Evolutionary conservation across 1,284 basidiomycete species (phyloP).

Genomic region (Papiliotrema laurentii): DNA sequence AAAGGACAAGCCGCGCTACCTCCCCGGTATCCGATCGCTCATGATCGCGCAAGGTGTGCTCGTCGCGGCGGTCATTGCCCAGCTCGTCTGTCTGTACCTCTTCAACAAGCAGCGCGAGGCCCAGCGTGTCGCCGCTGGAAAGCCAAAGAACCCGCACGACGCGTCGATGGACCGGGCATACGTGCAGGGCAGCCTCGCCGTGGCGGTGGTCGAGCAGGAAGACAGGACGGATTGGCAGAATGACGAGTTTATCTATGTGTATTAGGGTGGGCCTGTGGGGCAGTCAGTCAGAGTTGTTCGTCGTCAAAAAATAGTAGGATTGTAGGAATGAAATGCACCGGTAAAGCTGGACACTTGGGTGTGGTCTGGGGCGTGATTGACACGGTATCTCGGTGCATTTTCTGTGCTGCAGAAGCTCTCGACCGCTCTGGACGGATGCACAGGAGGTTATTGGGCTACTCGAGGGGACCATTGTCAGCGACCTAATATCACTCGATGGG

Average conservation of each 20-base stretch:
- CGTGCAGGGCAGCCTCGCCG: constrained; percentile 14
- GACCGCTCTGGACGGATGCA: too few species aligned
- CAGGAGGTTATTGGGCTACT: too few species aligned
- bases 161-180: constrained; percentile 38
- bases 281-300: too few species aligned
- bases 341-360: too few species aligned
- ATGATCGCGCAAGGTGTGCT: constrained; percentile 42
- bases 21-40: constrained; percentile 38
- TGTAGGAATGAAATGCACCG: too few species aligned
- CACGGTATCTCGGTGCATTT: too few species aligned
- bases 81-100: constrained; percentile 29
- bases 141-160: constrained; percentile 40
- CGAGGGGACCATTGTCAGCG: too few species aligned
- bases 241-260: constrained; percentile 30
- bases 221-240: constrained; percentile 41
- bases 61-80: constrained; percentile 29
- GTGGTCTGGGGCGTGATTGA: too few species aligned
- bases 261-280: too few species aligned
- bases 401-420: too few species aligned
- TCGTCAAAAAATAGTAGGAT: too few species aligned
- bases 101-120: constrained; percentile 40
- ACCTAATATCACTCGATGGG: too few species aligned
- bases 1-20: constrained; percentile 40
- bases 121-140: constrained; percentile 42
- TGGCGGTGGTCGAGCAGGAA: constrained; percentile 9